phyloP scores from a whole-genome alignment of 2,329 filamentous ascomycete species.

The Fusarium hostae region DNA sequence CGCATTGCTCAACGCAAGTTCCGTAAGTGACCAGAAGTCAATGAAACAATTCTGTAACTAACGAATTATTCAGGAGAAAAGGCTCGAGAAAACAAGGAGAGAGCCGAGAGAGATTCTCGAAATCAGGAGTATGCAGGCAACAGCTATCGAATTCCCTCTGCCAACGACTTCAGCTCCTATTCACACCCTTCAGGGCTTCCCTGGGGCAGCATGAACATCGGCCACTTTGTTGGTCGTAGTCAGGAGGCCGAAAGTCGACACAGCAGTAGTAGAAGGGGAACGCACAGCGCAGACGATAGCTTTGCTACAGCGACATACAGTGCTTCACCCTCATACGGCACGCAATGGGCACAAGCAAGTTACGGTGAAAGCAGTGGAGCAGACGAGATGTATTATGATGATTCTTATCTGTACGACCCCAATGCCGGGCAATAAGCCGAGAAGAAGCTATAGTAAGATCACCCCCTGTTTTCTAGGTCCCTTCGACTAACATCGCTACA shows the following conservation, averaged over 20 bases:
- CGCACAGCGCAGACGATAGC: constrained; percentile 50
- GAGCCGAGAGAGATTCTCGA: constrained; percentile 68
- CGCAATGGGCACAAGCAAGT: constrained; percentile 45
- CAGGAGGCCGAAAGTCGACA: constrained; percentile 60
- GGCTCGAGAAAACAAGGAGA: constrained; percentile 73
- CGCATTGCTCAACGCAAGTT: constrained; percentile 81
- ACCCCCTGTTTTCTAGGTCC: not conserved
- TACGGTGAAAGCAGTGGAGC: constrained; percentile 49
- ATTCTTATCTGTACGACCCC: constrained; percentile 46
- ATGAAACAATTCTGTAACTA: not conserved
- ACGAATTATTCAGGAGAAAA: constrained; percentile 69
- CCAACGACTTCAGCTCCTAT: constrained; percentile 64
- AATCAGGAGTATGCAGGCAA: constrained; percentile 73
- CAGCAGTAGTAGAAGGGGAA: constrained; percentile 55
- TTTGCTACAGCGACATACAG: constrained; percentile 46
- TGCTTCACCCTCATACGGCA: constrained; percentile 38
- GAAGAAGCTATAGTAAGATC: constrained; percentile 23
- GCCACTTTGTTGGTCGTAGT: constrained; percentile 61
- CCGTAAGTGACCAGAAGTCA: constrained; percentile 60
- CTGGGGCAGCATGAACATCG: constrained; percentile 76
- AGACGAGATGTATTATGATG: constrained; percentile 50
- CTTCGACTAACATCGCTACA: not conserved
- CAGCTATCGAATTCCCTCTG: constrained; percentile 70
- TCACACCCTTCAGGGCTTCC: constrained; percentile 71
- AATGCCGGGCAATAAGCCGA: constrained; percentile 28